phyloP scores from a whole-genome alignment of 116 monocot species.

The Dioscorea cayenensis region DNA sequence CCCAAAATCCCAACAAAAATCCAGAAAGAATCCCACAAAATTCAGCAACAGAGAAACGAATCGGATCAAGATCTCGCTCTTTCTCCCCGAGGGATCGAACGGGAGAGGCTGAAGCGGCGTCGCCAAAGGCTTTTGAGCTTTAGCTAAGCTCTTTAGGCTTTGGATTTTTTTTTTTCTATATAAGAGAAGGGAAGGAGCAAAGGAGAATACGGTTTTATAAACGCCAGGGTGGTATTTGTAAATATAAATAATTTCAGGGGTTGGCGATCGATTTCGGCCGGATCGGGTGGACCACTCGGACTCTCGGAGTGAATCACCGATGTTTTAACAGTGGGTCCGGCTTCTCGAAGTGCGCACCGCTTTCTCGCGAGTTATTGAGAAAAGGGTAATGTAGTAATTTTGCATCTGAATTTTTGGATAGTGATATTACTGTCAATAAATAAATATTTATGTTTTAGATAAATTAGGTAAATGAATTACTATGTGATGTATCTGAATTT shows the following conservation, averaged over 20 bases:
- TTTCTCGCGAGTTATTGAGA: neutral
- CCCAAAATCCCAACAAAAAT: neutral
- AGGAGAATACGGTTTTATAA: neutral
- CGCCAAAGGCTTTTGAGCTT: neutral
- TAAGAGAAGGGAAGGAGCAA: neutral
- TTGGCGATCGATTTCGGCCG: neutral
- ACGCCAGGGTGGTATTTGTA: neutral
- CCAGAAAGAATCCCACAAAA: neutral
- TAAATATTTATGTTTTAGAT: no score
- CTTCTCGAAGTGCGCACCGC: neutral
- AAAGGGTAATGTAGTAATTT: neutral
- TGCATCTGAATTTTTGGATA: neutral
- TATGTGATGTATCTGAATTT: no score
- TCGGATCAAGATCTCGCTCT: neutral
- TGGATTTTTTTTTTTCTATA: neutral
- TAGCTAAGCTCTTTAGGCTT: neutral
- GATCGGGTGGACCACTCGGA: neutral
- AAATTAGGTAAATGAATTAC: no score
- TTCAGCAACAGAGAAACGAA: neutral
- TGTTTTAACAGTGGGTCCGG: neutral
- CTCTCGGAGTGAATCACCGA: neutral
- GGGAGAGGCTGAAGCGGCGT: no score
- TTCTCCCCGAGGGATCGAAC: no score
- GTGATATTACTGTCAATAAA: no score
- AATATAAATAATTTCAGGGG: neutral